A percentile compares a stretch with the other conserved stretches of the same genome.
Conservation (phyloP, 164 flowering plant genomes). For the Amborella trichopoda region DNA sequence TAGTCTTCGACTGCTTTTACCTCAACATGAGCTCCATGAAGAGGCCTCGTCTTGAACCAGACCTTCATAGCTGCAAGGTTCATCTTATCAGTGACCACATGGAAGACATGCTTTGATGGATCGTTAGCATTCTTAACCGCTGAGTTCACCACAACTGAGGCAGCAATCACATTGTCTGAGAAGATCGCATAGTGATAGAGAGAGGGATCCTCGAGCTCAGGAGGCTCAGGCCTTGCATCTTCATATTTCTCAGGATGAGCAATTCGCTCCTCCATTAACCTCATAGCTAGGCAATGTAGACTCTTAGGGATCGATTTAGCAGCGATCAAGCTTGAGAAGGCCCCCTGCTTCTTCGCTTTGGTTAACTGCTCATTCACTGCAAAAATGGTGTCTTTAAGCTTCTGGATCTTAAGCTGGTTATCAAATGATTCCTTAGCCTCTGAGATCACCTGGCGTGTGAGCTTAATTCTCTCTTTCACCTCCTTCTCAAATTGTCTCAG, state of each 20-base stretch:
- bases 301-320: constrained; percentile 83
- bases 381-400: constrained; percentile 83
- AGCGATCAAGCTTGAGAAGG: constrained; percentile 57
- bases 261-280: constrained; percentile 71
- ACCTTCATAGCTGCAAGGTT: constrained; percentile 83
- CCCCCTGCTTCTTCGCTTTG: constrained; percentile 86
- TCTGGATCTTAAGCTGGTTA: constrained; percentile 93
- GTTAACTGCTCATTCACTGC: constrained; percentile 70
- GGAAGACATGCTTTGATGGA: constrained; percentile 87
- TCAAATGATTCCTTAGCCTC: constrained; percentile 87
- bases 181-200: constrained; percentile 81
- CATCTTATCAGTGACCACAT: constrained; percentile 79
- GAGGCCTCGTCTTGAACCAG: constrained; percentile 83
- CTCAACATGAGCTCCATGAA: constrained; percentile 67
- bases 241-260: constrained; percentile 68
- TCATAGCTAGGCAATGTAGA: constrained; percentile 87
- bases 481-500: constrained; percentile 88
- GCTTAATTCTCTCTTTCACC: constrained; percentile 70
- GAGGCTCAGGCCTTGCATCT: constrained; percentile 27
- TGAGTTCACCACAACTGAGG: constrained; percentile 86
- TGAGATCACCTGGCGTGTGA: constrained; percentile 46
- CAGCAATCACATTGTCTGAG: constrained; percentile 89
- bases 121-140: constrained; percentile 72
- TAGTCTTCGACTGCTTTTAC: constrained; percentile 72
- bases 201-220: constrained; percentile 68